Evolutionary conservation across 2,329 filamentous ascomycete genomes (phyloP), one percentile per base, ranked within the genome.

Genomic region (Lachnellula subtilissima): DNA sequence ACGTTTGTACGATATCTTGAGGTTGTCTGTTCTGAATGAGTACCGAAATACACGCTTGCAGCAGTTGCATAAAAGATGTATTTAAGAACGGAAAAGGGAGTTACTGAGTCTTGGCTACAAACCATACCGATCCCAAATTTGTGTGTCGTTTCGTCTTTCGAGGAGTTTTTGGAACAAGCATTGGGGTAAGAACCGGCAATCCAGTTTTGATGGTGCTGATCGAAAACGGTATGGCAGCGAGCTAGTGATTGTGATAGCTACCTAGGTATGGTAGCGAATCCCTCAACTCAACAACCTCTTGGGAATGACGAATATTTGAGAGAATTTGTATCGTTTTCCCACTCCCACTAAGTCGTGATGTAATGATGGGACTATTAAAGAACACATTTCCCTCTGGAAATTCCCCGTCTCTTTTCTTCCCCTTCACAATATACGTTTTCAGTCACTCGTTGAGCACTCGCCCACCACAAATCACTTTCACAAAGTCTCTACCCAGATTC

Each of bases 1-100:
- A 59, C 61, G 61, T 67, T 64, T 68, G 65, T 67, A 66, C 60
- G 62, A 68, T 67, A 69, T 65, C 42, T 66, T 59, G 60, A 58
- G 61, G 45, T 61, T 60, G 55, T 61, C 54, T 58, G 52, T 59
- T 63, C 55, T 57, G 57, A 57, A 62, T 59, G 53, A 65, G 58
- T 46, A 60, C 54, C 54, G 60, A 59, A 64, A 61, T 64, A 62
- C 61, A 63, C 60, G 49, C 58, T 63, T 55, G 57, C 56, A 60
- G 59, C 57, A 60, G 56, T 59, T 58, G 57, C 62, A 54, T 54
- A 52, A 59, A 56, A 64, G 56, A 54, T 67, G 64, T 68, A 67
- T 65, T 55, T 65, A 64, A 63, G 57, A 59, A 52, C 59, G 62
- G 60, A 64, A 65, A 65, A 65, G 61, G 59, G 61, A 63, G 55